Conservation (phyloP, 371 early-diverging fungal genomes). For the Rhizopus stolonifer region DNA sequence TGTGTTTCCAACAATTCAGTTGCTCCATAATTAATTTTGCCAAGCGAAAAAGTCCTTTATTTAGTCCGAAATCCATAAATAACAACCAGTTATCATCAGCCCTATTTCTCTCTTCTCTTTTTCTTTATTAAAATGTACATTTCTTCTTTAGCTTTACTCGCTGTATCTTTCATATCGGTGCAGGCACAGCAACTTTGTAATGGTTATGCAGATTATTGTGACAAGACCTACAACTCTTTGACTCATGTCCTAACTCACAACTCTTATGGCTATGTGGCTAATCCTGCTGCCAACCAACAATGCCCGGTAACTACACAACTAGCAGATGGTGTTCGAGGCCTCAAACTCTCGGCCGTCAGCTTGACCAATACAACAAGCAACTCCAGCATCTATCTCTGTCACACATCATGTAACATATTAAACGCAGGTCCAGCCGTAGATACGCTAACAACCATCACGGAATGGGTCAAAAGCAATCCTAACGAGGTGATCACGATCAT, state of each 20-base stretch:
- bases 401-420: conserved; percentile 59
- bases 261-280: conserved; percentile 58
- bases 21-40: too few species aligned
- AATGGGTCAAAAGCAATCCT: conserved; percentile 62
- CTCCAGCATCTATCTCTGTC: conserved; percentile 65
- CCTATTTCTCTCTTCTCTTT: too few species aligned
- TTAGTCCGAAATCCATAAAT: too few species aligned
- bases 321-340: conserved; percentile 68
- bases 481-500: conserved; percentile 73
- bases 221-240: conserved; percentile 56
- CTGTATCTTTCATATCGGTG: conserved; percentile 3
- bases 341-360: conserved; percentile 66
- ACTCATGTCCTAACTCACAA: conserved; percentile 75
- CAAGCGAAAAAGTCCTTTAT: neutral
- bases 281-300: conserved; percentile 69
- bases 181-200: conserved; percentile 59
- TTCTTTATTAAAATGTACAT: conserved; percentile 10
- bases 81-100: too few species aligned
- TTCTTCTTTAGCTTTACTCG: conserved; percentile 3
- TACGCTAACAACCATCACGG: conserved; percentile 49
- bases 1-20: neutral
- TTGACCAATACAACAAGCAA: conserved; percentile 17
- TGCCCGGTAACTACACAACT: conserved; percentile 62
- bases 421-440: conserved; percentile 58
- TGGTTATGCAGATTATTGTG: conserved; percentile 67